A percentile compares a stretch with the other conserved stretches of the same genome.
Evolutionary conservation across 768 basidiomycete genomes (phyloP).

Genomic region (Hericium erinaceus): DNA sequence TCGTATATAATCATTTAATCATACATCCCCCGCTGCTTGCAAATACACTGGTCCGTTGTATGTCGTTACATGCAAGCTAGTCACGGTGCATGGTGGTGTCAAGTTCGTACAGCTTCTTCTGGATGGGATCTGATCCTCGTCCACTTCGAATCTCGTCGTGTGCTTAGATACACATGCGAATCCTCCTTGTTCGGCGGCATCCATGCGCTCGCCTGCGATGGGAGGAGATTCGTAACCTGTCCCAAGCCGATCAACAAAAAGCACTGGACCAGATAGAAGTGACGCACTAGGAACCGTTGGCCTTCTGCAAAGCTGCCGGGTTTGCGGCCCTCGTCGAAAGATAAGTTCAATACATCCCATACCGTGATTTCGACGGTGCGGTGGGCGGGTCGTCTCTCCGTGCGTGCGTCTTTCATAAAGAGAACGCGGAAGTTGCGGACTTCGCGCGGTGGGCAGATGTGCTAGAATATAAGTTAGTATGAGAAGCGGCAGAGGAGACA

Average conservation of each 20-base stretch:
- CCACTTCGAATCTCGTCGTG: slow-evolving; percentile 60
- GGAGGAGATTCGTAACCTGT: slow-evolving; percentile 63
- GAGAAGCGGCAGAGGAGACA: background rate
- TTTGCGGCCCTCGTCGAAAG: slow-evolving; percentile 5
- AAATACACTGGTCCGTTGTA: background rate
- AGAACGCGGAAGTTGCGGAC: slow-evolving; percentile 12
- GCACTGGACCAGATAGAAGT: no score
- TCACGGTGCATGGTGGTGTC: background rate
- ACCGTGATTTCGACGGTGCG: slow-evolving; percentile 11
- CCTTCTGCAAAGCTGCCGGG: slow-evolving; percentile 8
- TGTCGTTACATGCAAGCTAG: background rate
- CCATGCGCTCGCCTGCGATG: slow-evolving; percentile 64
- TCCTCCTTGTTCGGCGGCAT: slow-evolving; percentile 41
- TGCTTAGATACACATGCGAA: slow-evolving; percentile 62
- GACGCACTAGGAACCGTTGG: slow-evolving; percentile 11
- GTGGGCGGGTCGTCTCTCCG: slow-evolving; percentile 4
- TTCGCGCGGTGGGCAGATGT: slow-evolving; percentile 11
- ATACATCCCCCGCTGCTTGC: background rate
- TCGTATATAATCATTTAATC: background rate
- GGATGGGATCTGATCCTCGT: slow-evolving; percentile 21
- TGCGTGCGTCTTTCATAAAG: slow-evolving; percentile 9
- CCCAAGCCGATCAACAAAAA: background rate
- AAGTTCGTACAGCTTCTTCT: background rate
- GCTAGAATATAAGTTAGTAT: no score
- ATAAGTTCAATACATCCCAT: slow-evolving; percentile 10